Base-by-base conservation (phyloP, 805 yeast species). In the Zygosaccharomyces kombuchaensis region DNA sequence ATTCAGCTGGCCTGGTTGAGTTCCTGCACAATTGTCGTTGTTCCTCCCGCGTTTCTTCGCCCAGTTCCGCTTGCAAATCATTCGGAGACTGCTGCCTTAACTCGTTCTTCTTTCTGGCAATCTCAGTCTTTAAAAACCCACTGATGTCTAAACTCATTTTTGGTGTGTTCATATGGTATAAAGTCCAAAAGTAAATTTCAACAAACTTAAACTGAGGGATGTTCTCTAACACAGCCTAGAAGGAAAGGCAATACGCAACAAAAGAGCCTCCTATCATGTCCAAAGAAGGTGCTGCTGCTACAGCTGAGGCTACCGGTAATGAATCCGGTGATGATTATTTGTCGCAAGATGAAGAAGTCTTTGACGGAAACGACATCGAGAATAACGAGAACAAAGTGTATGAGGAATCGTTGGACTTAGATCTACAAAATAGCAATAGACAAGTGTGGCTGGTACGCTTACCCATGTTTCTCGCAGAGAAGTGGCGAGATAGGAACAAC, bases 391-490 rank as follows among this genome's bases (percentile, higher is more conserved):
- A 62, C 10, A 63, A 59, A 49, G 63, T 59, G 39, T 66, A 66
- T 41, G 79, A 84, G 56, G 96, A 84, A 66, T 75, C 87, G 10
- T 73, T 90, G 25, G 95, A 93, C 63, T 72, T 93, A 65, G 87
- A 89, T 60, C 66, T 89, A 42, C 51, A 72, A 1, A 70, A 72
- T 25, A 78, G 82, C 12, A 73, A 68, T 39, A 82, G 84, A 57
- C 88, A 88, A 55, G 82, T 93, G 34, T 93, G 98, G 99, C 72
- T 93, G 17, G 96, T 93, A 19, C 79, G 93, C 56, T 70, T 93
- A 59, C 98, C 99, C 1, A 81, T 87, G 59, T 88, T 88, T 59
- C 70, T 93, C 50, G 84, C 95, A 25, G 87, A 83, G 34, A 74
- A 78, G 53, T 88, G 97, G 96, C 75, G 81, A 44, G 75, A 83